Conservation (phyloP, 768 basidiomycete genomes). For the Termitomyces sp. region DNA sequence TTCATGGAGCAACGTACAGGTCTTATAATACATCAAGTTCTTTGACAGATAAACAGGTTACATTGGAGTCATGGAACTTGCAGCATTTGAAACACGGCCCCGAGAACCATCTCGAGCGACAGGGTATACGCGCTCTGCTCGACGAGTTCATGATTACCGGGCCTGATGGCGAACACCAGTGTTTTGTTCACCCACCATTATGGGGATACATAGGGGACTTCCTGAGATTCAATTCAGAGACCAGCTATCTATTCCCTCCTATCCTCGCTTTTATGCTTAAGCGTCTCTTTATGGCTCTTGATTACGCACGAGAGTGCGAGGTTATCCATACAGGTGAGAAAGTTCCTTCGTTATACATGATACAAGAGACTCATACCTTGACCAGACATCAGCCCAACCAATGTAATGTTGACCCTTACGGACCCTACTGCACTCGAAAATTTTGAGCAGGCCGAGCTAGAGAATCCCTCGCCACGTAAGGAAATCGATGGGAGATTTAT, state of each 20-base stretch:
- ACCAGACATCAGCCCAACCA: background rate
- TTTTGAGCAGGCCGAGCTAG: constrained; percentile 15
- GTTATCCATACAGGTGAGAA: background rate
- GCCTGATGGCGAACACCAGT: background rate
- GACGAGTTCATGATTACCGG: background rate
- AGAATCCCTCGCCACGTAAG: constrained; percentile 16
- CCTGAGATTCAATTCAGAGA: background rate
- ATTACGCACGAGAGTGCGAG: background rate
- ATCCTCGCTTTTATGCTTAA: background rate
- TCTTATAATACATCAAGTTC: too few relatives aligned
- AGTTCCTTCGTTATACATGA: background rate
- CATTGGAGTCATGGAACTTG: background rate
- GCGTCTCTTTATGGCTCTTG: background rate
- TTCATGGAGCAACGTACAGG: background rate
- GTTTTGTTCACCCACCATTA: background rate
- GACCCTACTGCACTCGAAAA: background rate
- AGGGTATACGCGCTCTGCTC: background rate
- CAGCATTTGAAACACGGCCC: background rate
- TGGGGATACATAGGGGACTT: background rate
- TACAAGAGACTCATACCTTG: background rate
- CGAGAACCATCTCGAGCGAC: background rate
- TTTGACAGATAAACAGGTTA: too few relatives aligned
- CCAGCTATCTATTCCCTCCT: background rate
- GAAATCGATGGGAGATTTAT: constrained; percentile 11
- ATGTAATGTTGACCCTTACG: background rate